Evolutionary conservation across 148 eudicot genomes (phyloP), one percentile per base, ranked within the genome.

Genomic region (Spergularia bocconei): DNA sequence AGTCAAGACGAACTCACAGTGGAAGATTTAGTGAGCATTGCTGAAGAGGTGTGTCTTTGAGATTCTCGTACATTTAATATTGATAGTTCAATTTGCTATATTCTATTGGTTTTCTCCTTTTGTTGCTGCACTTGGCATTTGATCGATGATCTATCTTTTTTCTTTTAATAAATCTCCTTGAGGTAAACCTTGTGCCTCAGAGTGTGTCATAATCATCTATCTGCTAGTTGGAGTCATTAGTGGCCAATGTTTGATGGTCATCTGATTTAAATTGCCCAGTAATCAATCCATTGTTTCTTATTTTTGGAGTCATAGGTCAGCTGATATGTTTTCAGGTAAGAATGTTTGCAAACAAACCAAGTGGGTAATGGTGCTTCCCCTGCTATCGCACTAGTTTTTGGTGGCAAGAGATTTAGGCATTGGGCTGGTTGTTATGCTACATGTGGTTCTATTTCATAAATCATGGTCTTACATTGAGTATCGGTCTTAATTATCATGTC

Each of bases 11-110:
- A 88, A 72, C 79, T 92, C 70, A 88, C 91, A 0, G 70, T 90
- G 79, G 92, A 90, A 70, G 97, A 90, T 83, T 82, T 92, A 38
- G 72, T 90, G 69, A 87, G 86, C 87, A 86, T 92, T 75, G 97
- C 97, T 4, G 73, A 90, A 77, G 94, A 92, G 97, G 97, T 90
- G 61, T 38, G 44, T 21, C 50, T 63, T 76, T 74, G 75, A 59
- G 57, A 51, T 60, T 63, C 68, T 20, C 6, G 20, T 12, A 59
- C 59, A 6, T 58, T 25, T 36, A 5, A 48, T 63, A 36, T 57
- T 47, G 63, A n/a, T 14, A 20, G 57, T 13, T 52, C 60, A 25
- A 25, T 44, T 16, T 51, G 44, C 50, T 3, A 8, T 41, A 68
- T 33, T 50, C 36, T 59, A 33, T 36, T 14, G 13, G 12, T 19